Evolutionary conservation across 139 green algal genomes (phyloP).

Genomic region (Coelastrella sp.): DNA sequence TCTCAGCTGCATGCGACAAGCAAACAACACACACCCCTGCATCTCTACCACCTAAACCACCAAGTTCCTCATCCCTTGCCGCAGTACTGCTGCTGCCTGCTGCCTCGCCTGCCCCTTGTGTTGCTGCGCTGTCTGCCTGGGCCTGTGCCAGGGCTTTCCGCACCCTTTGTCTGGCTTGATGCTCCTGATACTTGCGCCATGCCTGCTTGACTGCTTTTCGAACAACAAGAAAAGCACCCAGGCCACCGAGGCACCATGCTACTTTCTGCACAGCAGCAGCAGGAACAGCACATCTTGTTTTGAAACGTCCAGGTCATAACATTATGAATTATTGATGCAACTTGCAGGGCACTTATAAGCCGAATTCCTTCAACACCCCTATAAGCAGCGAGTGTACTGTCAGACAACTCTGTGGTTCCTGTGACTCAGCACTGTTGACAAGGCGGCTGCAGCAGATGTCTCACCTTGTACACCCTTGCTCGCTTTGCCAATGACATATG

Average conservation of each 20-base stretch:
- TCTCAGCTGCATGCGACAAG: background rate
- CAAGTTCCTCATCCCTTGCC: slow-evolving; percentile 4
- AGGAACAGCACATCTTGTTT: background rate
- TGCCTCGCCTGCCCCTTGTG: background rate
- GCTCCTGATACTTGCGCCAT: slow-evolving; percentile 15
- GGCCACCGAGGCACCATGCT: slow-evolving; percentile 35
- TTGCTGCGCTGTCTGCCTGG: background rate
- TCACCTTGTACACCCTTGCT: slow-evolving; percentile 11
- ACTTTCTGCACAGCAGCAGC: background rate
- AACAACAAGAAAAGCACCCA: slow-evolving; percentile 24
- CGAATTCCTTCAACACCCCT: background rate
- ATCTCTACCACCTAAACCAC: slow-evolving; percentile 9
- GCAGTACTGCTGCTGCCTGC: background rate
- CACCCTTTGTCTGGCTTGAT: slow-evolving; percentile 28
- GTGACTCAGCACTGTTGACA: background rate
- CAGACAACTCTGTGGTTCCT: background rate
- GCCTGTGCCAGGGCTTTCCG: slow-evolving; percentile 3
- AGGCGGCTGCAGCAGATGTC: no score
- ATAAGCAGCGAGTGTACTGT: background rate
- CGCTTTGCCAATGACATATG: slow-evolving; percentile 10
- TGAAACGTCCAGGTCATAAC: background rate
- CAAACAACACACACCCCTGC: slow-evolving; percentile 45
- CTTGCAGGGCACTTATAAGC: background rate
- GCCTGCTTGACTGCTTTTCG: slow-evolving; percentile 30
- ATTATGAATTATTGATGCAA: background rate